Evolutionary conservation across 805 yeast genomes (phyloP).

Genomic region (Schizosaccharomyces cryophilus): DNA sequence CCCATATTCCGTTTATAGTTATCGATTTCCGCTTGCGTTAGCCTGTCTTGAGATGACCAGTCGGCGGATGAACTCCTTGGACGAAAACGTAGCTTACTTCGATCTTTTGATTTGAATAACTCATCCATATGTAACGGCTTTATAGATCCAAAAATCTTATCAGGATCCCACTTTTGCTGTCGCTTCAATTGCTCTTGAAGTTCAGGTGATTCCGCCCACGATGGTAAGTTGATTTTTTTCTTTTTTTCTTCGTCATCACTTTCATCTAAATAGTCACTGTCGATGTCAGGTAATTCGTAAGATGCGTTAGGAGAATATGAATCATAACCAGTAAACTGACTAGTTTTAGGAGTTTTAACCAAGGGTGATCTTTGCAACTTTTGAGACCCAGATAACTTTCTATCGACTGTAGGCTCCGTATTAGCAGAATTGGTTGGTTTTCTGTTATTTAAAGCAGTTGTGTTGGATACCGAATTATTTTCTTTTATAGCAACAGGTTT

Average conservation of each 20-base stretch:
- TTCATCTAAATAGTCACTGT: constrained; percentile 10
- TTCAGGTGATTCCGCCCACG: constrained; percentile 42
- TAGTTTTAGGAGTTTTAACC: background rate
- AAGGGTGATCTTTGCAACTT: background rate
- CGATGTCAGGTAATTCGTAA: constrained; percentile 11
- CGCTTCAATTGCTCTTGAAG: constrained; percentile 23
- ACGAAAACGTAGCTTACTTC: constrained; percentile 24
- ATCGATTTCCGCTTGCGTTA: constrained; percentile 23
- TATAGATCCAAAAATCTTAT: constrained; percentile 46
- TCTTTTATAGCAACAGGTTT: too few species aligned
- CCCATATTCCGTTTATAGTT: constrained; percentile 26
- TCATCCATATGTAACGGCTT: constrained; percentile 46
- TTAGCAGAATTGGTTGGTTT: too few species aligned
- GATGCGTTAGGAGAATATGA: background rate
- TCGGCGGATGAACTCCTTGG: constrained; percentile 30
- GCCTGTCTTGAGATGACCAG: constrained; percentile 24
- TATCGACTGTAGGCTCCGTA: background rate
- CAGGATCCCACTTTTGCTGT: constrained; percentile 35
- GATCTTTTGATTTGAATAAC: constrained; percentile 25
- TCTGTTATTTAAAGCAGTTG: too few species aligned
- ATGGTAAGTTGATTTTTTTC: constrained; percentile 18
- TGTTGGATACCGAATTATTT: too few species aligned
- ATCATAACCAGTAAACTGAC: background rate
- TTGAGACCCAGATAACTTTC: background rate
- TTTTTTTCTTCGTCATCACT: constrained; percentile 23